Percentiles rank a stretch among this genome's conserved stretches.
These are phyloP conservation scores for Podaxis sp. DNA, from an alignment of 768 basidiomycete genomes.

Conservation along the genomic window DNA sequence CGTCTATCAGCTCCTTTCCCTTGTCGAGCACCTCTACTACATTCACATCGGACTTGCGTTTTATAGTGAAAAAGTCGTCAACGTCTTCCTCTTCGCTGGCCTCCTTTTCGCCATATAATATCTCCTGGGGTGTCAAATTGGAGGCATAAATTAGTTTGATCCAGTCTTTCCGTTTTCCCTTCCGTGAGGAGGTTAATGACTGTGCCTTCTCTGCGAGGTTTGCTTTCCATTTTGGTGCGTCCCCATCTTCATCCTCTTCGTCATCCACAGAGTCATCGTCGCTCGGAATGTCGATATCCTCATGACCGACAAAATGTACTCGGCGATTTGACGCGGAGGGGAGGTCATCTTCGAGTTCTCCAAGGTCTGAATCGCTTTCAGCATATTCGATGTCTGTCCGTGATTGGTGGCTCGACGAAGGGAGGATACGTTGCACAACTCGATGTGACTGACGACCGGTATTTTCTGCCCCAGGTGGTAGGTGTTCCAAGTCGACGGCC, in stretches of 20 bases:
- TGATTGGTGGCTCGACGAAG: conserved; percentile 33
- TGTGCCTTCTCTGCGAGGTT: conserved; percentile 51
- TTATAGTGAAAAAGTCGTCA: conserved; percentile 71
- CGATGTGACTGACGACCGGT: conserved; percentile 54
- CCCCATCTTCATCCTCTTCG: conserved; percentile 37
- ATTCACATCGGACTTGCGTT: conserved; percentile 31
- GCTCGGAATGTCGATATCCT: conserved; percentile 43
- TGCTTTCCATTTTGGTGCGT: conserved; percentile 72
- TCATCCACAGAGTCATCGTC: conserved; percentile 51
- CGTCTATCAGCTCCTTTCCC: conserved; percentile 59
- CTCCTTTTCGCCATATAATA: conserved; percentile 44
- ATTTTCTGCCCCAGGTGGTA: conserved; percentile 31
- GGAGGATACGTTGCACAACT: conserved; percentile 40
- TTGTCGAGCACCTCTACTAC: conserved; percentile 64
- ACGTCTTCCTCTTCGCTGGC: conserved; percentile 28
- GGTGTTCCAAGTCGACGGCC: conserved; percentile 18
- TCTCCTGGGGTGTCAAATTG: conserved; percentile 65
- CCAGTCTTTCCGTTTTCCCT: conserved; percentile 63
- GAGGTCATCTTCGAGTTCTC: conserved; percentile 42
- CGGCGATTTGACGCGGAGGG: conserved; percentile 22
- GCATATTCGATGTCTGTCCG: conserved; percentile 60
- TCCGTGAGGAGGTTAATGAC: conserved; percentile 41
- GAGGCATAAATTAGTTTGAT: conserved; percentile 82
- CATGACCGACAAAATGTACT: conserved; percentile 43
- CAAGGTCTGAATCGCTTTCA: conserved; percentile 77